phyloP scores from a whole-genome alignment of 2,329 filamentous ascomycete genomes.

The Tolypocladium capitatum region DNA sequence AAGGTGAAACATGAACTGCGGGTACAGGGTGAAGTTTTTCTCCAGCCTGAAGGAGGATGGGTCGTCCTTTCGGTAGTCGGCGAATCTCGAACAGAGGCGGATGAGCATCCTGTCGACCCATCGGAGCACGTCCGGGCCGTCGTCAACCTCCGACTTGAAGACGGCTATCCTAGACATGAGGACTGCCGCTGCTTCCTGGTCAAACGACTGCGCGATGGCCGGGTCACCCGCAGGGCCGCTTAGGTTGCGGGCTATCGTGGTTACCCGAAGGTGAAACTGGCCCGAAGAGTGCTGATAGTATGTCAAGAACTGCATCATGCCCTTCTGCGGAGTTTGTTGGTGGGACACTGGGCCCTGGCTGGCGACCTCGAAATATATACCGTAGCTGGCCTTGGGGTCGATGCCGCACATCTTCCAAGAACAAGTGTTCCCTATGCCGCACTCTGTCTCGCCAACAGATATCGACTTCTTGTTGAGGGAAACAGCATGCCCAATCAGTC shows the following conservation, averaged over 20 bases:
- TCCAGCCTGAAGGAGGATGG: conserved; percentile 92
- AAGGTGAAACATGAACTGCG: conserved; percentile 99
- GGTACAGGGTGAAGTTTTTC: conserved; percentile 98
- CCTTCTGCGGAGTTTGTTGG: conserved; percentile 78
- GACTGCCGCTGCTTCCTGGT: conserved; percentile 93
- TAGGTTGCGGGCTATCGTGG: conserved; percentile 80
- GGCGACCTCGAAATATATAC: conserved; percentile 95
- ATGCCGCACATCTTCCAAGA: conserved; percentile 99
- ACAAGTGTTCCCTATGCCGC: conserved; percentile 95
- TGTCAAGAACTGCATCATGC: conserved; percentile 95
- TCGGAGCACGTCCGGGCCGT: conserved; percentile 91
- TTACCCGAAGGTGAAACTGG: conserved; percentile 90
- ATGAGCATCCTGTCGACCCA: conserved; percentile 99
- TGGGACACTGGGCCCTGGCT: conserved; percentile 80
- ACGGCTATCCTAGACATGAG: conserved; percentile 99
- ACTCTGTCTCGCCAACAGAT: conserved; percentile 94
- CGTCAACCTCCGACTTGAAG: conserved; percentile 96
- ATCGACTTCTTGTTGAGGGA: conserved; percentile 97
- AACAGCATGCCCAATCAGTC: conserved; percentile 89
- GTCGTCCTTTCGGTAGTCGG: conserved; percentile 96
- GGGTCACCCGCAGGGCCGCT: conserved; percentile 91
- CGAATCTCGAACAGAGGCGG: conserved; percentile 86
- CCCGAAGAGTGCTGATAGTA: conserved; percentile 98
- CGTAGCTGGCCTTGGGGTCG: conserved; percentile 85
- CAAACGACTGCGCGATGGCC: conserved; percentile 90